Base-by-base conservation (phyloP, 2,329 filamentous ascomycete genomes). In the Seiridium unicorne region DNA sequence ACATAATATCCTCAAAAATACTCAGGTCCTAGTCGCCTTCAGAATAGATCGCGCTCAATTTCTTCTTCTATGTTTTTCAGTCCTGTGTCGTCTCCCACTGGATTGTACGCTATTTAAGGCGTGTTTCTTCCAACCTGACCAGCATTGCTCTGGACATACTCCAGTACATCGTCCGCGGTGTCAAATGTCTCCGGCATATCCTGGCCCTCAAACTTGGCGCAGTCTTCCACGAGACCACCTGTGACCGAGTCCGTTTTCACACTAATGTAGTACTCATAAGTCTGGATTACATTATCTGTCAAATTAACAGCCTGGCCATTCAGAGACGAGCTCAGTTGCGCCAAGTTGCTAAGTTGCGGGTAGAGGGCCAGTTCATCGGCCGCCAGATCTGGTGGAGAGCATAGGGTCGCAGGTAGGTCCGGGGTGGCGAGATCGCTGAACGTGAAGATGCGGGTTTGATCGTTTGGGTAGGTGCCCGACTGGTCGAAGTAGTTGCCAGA, bases 401-500 rank as follows among this genome's bases (percentile, higher is more conserved):
- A 66, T 51, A 66, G 59, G 1, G 56, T 59, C 1, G 55, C 64
- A 5, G 64, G 64, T 5, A 5, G 38, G 3, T 58, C 42, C 0
- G 64, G 62, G 10, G 63, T 63, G 10, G 60, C 64, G 49, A 65
- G 64, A 35, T 65, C 54, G n/a, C 49, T 55, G 44, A 66, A 66
- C 1, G 64, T 62, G 46, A 65, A 64, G 53, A 66, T 42, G 1
- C 64, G 62, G 1, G 60, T 65, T 7, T 54, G 18, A 53, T 66
- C 64, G 11, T 57, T n/a, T 3, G 62, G 55, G 48, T 65, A 59
- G 0, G 48, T 10, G 4, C 64, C 64, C 1, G 60, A 64, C 31
- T 65, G 63, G 42, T 49, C 54, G 51, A 65, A 65, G 35, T 63
- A 65, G 44, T 66, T 66, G 8, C 62, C 64, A 9, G 64, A 60